These are phyloP conservation scores for Amphichorda felina DNA, from an alignment of 2,329 filamentous ascomycete species.

Conservation along the genomic window DNA sequence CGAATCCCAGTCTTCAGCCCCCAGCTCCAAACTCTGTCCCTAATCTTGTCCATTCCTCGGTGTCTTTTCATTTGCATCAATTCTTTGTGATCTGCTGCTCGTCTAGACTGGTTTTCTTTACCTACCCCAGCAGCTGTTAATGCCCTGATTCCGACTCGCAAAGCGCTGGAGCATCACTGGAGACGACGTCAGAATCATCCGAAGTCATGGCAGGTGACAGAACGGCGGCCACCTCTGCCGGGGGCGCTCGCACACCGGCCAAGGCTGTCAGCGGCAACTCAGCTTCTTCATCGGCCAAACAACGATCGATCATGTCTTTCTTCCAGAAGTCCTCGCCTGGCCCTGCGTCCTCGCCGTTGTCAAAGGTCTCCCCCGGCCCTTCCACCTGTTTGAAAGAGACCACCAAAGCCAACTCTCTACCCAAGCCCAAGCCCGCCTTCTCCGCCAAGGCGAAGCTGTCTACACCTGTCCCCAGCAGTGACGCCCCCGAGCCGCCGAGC, in stretches of 20 bases:
- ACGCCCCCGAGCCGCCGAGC: conserved; percentile 54
- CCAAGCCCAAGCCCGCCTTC: conserved; percentile 28
- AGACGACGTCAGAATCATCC: too few relatives aligned
- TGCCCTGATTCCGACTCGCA: not conserved
- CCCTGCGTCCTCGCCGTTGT: conserved; percentile 18
- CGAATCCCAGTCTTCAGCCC: not conserved
- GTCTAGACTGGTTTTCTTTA: not conserved
- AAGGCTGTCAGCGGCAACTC: conserved; percentile 14
- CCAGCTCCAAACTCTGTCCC: not conserved
- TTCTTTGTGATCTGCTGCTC: not conserved
- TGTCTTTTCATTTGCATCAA: not conserved
- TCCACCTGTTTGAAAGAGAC: conserved; percentile 25
- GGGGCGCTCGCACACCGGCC: conserved; percentile 19
- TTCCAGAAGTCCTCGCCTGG: conserved; percentile 28
- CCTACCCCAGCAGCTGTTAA: not conserved
- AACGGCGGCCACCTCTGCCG: conserved; percentile 2
- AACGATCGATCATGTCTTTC: conserved; percentile 31
- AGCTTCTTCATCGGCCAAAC: conserved; percentile 22
- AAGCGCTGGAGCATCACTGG: not conserved
- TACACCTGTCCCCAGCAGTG: conserved; percentile 74
- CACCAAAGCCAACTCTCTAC: conserved; percentile 26
- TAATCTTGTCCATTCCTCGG: not conserved
- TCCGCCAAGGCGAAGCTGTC: conserved; percentile 29
- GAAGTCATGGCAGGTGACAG: conserved; percentile 3
- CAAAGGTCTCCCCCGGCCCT: conserved; percentile 14